Conservation (phyloP, 2,329 filamentous ascomycete species). For the Fonsecaea pedrosoi region DNA sequence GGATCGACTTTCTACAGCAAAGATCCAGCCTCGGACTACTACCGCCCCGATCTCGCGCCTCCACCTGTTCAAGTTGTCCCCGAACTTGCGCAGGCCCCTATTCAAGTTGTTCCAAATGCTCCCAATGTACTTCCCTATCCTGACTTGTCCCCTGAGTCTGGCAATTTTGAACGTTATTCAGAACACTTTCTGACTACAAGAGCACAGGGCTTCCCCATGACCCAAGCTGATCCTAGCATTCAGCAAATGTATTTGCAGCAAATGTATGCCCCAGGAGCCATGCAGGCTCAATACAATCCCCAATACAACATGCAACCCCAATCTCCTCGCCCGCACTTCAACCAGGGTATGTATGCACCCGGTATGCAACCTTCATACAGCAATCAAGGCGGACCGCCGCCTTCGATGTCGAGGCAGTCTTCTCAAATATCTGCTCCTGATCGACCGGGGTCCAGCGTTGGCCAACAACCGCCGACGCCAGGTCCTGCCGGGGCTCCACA, state of each 20-base stretch:
- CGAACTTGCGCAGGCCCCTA: conserved; percentile 20
- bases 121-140: conserved; percentile 47
- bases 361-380: conserved; percentile 62
- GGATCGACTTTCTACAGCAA: conserved; percentile 40
- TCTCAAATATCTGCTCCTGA: conserved; percentile 79
- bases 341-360: conserved; percentile 55
- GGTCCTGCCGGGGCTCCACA: conserved; percentile 56
- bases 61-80: conserved; percentile 31
- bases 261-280: conserved; percentile 30
- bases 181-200: conserved; percentile 73
- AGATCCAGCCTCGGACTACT: conserved; percentile 41
- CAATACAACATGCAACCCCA: conserved; percentile 50
- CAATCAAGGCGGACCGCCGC: conserved; percentile 54
- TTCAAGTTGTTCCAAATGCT: conserved; percentile 37
- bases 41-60: conserved; percentile 38
- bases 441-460: conserved; percentile 65
- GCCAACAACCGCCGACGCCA: conserved; percentile 60
- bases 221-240: conserved; percentile 41
- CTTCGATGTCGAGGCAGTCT: conserved; percentile 78
- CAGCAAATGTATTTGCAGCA: conserved; percentile 39
- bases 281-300: conserved; percentile 43
- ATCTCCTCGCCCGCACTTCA: conserved; percentile 56
- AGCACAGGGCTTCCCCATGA: conserved; percentile 54
- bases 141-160: conserved; percentile 72
- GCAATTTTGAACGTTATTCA: conserved; percentile 76